Conservation (phyloP, 148 eudicot genomes). For the Euryodendron excelsum region DNA sequence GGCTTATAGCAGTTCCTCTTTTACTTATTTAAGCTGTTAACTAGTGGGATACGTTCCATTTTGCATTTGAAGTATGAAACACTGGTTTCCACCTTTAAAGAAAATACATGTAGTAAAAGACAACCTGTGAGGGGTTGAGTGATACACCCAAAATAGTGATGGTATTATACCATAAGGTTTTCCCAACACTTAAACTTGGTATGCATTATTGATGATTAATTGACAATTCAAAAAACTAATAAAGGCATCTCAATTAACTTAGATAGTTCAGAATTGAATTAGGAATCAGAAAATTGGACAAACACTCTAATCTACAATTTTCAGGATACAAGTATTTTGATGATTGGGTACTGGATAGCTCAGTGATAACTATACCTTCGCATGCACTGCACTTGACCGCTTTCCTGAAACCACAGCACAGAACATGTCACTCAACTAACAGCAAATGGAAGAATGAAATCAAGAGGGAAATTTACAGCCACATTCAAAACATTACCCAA, state of each 20-base stretch:
- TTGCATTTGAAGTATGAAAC: too few species aligned
- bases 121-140: too few species aligned
- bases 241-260: background rate
- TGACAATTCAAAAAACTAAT: background rate
- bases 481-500: slow-evolving; percentile 36
- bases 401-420: slow-evolving; percentile 46
- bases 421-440: slow-evolving; percentile 20
- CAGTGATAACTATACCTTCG: slow-evolving; percentile 54
- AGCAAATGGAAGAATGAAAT: background rate
- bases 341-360: background rate
- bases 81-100: too few species aligned
- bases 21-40: too few species aligned
- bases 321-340: background rate
- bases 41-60: too few species aligned
- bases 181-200: background rate
- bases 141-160: background rate
- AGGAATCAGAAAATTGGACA: background rate
- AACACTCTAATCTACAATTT: background rate
- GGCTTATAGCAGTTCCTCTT: too few species aligned
- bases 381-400: slow-evolving; percentile 73
- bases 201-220: background rate
- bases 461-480: background rate
- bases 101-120: too few species aligned
- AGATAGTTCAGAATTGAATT: background rate
- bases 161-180: background rate